Percentiles rank a stretch among this genome's conserved stretches.
These are phyloP conservation scores for Nepenthes mirabilis DNA, from an alignment of 148 eudicot genomes.

Conservation along the genomic window DNA sequence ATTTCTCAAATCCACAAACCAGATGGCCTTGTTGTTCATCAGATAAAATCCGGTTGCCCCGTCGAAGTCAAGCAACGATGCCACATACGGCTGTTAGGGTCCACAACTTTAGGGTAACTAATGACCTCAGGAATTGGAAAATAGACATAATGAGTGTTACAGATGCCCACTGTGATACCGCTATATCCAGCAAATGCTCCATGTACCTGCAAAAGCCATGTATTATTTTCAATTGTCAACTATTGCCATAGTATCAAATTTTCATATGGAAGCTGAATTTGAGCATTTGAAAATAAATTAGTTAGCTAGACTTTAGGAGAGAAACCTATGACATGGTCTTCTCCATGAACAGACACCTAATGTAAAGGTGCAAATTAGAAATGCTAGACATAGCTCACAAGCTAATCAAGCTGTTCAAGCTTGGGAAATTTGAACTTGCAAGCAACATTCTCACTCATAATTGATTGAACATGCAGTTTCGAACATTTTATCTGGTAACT, in stretches of 20 bases:
- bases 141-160: conserved; percentile 95
- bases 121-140: conserved; percentile 97
- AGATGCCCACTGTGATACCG: conserved; percentile 89
- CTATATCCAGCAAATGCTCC: conserved; percentile 99
- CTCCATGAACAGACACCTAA: too few relatives aligned
- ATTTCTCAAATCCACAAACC: neutral
- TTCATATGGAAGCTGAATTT: neutral
- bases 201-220: conserved; percentile 60
- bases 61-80: conserved; percentile 99
- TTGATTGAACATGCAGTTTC: too few relatives aligned
- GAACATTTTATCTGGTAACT: too few relatives aligned
- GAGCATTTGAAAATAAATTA: too few relatives aligned
- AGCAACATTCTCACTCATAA: too few relatives aligned
- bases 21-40: conserved; percentile 11
- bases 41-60: conserved; percentile 96
- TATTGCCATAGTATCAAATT: neutral
- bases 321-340: too few relatives aligned
- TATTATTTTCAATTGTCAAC: neutral
- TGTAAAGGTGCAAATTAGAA: too few relatives aligned
- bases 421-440: too few relatives aligned
- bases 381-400: too few relatives aligned
- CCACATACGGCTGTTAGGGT: conserved; percentile 99
- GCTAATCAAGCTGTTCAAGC: too few relatives aligned
- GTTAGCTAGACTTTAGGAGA: too few relatives aligned
- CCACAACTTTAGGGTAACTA: conserved; percentile 61